Base-by-base conservation (phyloP, 169 alveolate species). In the Perkinsus marinus region DNA sequence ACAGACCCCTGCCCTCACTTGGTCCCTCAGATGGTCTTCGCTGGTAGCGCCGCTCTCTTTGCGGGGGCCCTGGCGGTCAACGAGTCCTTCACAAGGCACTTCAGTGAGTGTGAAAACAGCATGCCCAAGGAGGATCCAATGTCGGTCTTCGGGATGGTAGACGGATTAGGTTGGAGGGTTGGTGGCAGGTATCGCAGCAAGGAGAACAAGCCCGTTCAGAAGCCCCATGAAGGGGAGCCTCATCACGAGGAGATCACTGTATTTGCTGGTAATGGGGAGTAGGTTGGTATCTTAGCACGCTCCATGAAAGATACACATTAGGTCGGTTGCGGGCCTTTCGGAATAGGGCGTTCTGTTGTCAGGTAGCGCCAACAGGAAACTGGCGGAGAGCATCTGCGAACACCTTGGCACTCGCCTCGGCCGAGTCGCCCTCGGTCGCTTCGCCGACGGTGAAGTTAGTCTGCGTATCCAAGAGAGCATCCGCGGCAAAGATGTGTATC, bases 381-480 rank as follows among this genome's bases (percentile, higher is more conserved):
- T 57, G 37, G 79, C 79, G 36, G 79, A 57, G 79, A 57, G 79
- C 22, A 57, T 57, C 34, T 57, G 79, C 34, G 79, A 57, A 30
- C 79, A 57, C 22, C 79, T 57, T 16, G 79, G 79, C 34, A 57
- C 79, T 57, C 79, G 22, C 79, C 79, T 57, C 30, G 79, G 79
- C 26, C 7, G 22, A 30, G 79, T 57, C 7, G 5, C 79, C 26
- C 79, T 57, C 34, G 79, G 79, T 57, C 93, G 91, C 36, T 97
- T 97, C 93, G 97, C 98, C n/a, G 99, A 98, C 94, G 99, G 99
- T n/a, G 99, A 98, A 93, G 95, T 95, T 9, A 92, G 96, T 39
- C 95, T 98, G 37, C 97, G 96, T 91, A 94, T 98, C 43, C 92
- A 94, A 43, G 99, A 97, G 37, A 95, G 96, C 68, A 95, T 98